A percentile compares a stretch with the other conserved stretches of the same genome.
Conservation (phyloP, 2,329 filamentous ascomycete species). For the Blumeria hordei region DNA sequence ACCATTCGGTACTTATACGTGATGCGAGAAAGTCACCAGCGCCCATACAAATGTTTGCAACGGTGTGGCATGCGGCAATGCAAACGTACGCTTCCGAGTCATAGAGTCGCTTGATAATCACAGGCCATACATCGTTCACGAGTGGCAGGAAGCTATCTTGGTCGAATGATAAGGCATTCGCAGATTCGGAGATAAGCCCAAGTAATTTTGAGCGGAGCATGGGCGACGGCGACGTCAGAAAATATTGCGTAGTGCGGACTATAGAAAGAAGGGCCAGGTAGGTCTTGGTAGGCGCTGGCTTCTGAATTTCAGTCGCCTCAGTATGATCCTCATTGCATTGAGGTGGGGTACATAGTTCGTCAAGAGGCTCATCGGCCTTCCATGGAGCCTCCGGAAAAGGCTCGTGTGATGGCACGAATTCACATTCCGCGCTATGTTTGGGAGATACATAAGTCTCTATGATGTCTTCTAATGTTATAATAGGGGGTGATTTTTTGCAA, state of each 20-base stretch:
- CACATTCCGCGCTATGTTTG: slow-evolving; percentile 3
- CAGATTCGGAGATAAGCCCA: slow-evolving; percentile 47
- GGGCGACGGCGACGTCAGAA: slow-evolving; percentile 66
- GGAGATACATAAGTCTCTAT: not conserved
- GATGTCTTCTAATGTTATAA: slow-evolving; percentile 15
- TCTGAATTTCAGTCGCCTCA: slow-evolving; percentile 24
- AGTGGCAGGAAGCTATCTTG: slow-evolving; percentile 72
- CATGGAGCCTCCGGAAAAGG: slow-evolving; percentile 12
- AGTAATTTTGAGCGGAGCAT: slow-evolving; percentile 58
- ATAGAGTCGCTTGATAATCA: slow-evolving; percentile 42
- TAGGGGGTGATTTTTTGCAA: slow-evolving; percentile 22
- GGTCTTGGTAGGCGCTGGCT: slow-evolving; percentile 47
- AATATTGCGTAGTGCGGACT: slow-evolving; percentile 63
- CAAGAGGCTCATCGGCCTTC: slow-evolving; percentile 13
- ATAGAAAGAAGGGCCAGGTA: slow-evolving; percentile 68
- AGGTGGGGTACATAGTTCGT: not conserved
- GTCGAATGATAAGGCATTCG: slow-evolving; percentile 46
- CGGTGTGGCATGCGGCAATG: slow-evolving; percentile 42
- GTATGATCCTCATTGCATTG: slow-evolving; percentile 14
- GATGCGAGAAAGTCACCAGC: slow-evolving; percentile 63
- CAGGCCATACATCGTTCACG: slow-evolving; percentile 77
- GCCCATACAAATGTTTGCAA: slow-evolving; percentile 41
- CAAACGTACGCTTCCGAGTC: slow-evolving; percentile 45
- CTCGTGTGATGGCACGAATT: slow-evolving; percentile 9
- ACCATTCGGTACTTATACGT: slow-evolving; percentile 54